These are phyloP conservation scores for Monilinia laxa DNA, from an alignment of 2,329 filamentous ascomycete genomes.

Conservation along the genomic window DNA sequence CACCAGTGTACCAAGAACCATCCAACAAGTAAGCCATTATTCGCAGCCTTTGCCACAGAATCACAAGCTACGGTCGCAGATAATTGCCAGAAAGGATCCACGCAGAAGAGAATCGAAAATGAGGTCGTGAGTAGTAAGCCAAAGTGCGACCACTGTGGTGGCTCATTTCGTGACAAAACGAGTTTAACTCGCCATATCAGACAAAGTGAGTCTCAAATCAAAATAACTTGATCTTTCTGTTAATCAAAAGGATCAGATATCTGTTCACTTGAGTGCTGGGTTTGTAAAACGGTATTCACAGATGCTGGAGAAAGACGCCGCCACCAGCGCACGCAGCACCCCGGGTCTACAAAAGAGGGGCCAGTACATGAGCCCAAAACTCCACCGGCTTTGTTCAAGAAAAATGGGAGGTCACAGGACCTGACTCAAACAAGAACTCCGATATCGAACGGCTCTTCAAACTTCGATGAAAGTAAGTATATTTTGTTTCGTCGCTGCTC, in stretches of 20 bases:
- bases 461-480: background rate
- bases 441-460: background rate
- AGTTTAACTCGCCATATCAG: background rate
- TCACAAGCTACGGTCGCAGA: background rate
- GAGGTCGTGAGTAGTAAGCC: background rate
- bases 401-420: background rate
- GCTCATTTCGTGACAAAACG: background rate
- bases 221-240: background rate
- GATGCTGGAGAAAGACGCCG: background rate
- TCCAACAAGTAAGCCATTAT: background rate
- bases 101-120: background rate
- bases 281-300: background rate
- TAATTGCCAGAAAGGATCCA: background rate
- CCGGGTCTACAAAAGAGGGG: background rate
- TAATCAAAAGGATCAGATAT: background rate
- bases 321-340: background rate
- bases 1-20: background rate
- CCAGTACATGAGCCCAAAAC: background rate
- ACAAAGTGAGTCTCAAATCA: background rate
- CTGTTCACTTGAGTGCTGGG: background rate
- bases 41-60: background rate
- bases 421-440: background rate
- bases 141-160: background rate
- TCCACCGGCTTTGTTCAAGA: background rate
- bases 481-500: background rate